Conservation (phyloP, 306 rosid genomes). For the Fragaria nilgerrensis region DNA sequence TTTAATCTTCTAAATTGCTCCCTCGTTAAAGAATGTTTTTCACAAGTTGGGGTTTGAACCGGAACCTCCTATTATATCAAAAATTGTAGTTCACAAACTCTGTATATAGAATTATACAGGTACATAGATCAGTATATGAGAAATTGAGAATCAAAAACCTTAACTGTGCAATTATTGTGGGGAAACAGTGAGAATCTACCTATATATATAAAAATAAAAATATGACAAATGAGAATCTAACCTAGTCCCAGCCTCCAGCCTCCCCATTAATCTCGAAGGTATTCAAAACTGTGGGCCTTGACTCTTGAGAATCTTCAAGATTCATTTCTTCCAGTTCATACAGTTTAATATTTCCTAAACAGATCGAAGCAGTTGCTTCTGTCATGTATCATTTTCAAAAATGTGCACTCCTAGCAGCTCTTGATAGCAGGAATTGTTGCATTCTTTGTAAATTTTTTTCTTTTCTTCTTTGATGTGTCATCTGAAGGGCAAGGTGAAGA, state of each 20-base stretch:
- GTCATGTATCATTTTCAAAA: background rate
- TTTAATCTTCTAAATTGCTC: too few relatives aligned
- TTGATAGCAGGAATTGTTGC: background rate
- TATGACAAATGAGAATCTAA: background rate
- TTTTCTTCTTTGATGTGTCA: background rate
- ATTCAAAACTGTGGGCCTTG: slow-evolving; percentile 12
- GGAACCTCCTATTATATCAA: too few relatives aligned
- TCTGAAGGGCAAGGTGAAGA: background rate
- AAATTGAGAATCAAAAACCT: background rate
- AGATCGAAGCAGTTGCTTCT: background rate
- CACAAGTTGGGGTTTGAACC: too few relatives aligned
- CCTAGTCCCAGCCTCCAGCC: background rate
- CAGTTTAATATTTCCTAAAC: background rate
- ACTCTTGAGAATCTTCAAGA: slow-evolving; percentile 9
- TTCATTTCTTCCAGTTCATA: background rate
- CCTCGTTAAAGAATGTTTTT: too few relatives aligned
- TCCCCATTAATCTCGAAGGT: background rate
- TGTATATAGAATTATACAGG: background rate
- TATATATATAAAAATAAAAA: too few relatives aligned
- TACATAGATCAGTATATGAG: background rate
- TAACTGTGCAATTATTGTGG: background rate
- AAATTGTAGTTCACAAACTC: too few relatives aligned
- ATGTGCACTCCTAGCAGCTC: background rate
- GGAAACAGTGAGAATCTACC: slow-evolving; percentile 7
- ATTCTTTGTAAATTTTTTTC: too few relatives aligned